Evolutionary conservation across 2,329 filamentous ascomycete species (phyloP), one percentile per base, ranked within the genome.

Genomic region (Nemania sp.): DNA sequence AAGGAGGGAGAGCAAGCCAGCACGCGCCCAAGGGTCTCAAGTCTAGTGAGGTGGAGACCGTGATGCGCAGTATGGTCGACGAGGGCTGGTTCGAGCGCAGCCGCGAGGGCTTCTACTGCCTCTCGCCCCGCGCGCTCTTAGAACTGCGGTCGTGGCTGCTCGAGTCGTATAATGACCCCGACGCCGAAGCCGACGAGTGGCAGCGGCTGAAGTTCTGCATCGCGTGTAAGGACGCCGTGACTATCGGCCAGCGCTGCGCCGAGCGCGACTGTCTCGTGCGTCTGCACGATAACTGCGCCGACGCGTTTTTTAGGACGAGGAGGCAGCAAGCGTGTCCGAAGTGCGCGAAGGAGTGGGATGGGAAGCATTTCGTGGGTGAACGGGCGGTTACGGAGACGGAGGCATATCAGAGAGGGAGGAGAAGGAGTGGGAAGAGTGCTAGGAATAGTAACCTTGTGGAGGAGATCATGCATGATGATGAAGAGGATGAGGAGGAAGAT

Each of bases 191-290:
- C 1, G 72, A 75, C n/a, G 83, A 83, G 28, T 84, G 81, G 77
- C 81, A 90, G 67, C 84, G 85, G 58, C 89, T 99, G 69, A 96
- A 94, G 73, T 84, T 86, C 59, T 99, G 94, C 69, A 83, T 88
- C 66, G 91, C 90, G 0, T 99, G 94, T 72, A 89, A 85, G 70
- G 91, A 96, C 61, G 88, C 97, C 57, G 83, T 97, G 34, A 99
- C 93, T 0, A 76, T 88, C 60, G 91, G 92, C 0, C 82, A 91
- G 77, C 81, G 92, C 49, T 96, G 92, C 72, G 71, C 78, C 2
- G 80, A 88, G 56, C 73, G 80, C 31, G 79, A 84, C 17, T 97
- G 92, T 69, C 76, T 73, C 24, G 79, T 85, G 9, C 79, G 92
- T 9, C 71, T 96, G 14, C 92, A 97, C 69, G 82, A 91, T 59